Conservation (phyloP, 106 monocot genomes). For the Dioscorea zingiberensis region DNA sequence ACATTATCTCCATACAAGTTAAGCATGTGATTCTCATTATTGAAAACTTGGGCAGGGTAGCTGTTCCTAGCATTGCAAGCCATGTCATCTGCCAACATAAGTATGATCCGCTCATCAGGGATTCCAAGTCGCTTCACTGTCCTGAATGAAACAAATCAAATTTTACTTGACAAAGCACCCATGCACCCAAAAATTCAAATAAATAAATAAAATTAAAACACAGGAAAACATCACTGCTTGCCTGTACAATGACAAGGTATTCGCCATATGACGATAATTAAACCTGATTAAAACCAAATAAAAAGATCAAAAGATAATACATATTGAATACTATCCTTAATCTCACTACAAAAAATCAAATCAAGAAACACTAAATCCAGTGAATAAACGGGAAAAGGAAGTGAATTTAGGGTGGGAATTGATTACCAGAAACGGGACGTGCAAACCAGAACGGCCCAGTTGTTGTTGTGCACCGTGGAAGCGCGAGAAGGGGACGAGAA, state of each 20-base stretch:
- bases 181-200: too few species aligned
- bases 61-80: constrained; percentile 96
- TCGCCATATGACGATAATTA: constrained; percentile 98
- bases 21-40: constrained; percentile 97
- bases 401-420: background rate
- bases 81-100: constrained; percentile 99
- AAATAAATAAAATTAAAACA: background rate
- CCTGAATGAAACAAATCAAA: constrained; percentile 25
- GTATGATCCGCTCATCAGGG: constrained; percentile 97
- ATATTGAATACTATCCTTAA: background rate
- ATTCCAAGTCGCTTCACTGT: constrained; percentile 95
- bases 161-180: background rate
- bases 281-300: constrained; percentile 52
- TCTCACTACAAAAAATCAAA: background rate
- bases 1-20: constrained; percentile 99
- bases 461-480: constrained; percentile 81
- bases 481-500: background rate
- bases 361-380: background rate
- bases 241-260: constrained; percentile 92
- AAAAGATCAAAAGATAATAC: background rate
- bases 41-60: constrained; percentile 96
- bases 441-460: constrained; percentile 95
- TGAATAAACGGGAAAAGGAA: background rate
- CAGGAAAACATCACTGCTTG: constrained; percentile 9
- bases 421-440: constrained; percentile 91